Evolutionary conservation across 192 early-diverging fungal species (phyloP).

Genomic region (Borealophlyctis nickersoniae): DNA sequence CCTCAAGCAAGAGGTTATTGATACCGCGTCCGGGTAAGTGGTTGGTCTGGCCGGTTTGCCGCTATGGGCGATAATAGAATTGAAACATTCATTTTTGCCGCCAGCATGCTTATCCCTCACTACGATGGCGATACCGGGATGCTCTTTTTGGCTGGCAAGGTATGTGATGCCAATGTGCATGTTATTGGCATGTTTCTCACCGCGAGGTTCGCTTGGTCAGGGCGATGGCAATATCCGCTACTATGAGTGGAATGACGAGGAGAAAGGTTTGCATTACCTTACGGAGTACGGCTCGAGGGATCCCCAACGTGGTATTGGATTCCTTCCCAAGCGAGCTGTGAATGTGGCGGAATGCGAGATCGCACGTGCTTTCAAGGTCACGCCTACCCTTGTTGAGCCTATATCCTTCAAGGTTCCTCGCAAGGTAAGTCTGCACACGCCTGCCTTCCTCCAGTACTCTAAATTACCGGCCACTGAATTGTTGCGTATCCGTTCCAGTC

Average conservation of each 20-base stretch:
- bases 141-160: conserved; percentile 94
- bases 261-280: conserved; percentile 69
- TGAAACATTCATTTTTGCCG: conserved; percentile 5
- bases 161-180: conserved; percentile 19
- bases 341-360: conserved; percentile 87
- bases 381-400: conserved; percentile 85
- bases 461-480: background rate
- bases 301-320: conserved; percentile 90
- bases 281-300: conserved; percentile 88
- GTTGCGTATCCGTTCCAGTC: conserved; percentile 52
- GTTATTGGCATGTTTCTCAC: conserved; percentile 24
- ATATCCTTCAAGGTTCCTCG: conserved; percentile 96
- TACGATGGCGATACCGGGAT: conserved; percentile 89
- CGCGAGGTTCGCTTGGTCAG: too few relatives aligned
- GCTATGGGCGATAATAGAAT: background rate
- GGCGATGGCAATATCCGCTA: conserved; percentile 99
- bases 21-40: conserved; percentile 79
- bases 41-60: background rate
- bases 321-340: conserved; percentile 89
- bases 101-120: conserved; percentile 90
- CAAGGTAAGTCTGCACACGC: conserved; percentile 58
- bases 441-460: too few relatives aligned
- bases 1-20: conserved; percentile 72
- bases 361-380: conserved; percentile 91
- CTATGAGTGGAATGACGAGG: conserved; percentile 96